Evolutionary conservation across 1,284 basidiomycete genomes (phyloP).

Genomic region (Moesziomyces antarcticus): DNA sequence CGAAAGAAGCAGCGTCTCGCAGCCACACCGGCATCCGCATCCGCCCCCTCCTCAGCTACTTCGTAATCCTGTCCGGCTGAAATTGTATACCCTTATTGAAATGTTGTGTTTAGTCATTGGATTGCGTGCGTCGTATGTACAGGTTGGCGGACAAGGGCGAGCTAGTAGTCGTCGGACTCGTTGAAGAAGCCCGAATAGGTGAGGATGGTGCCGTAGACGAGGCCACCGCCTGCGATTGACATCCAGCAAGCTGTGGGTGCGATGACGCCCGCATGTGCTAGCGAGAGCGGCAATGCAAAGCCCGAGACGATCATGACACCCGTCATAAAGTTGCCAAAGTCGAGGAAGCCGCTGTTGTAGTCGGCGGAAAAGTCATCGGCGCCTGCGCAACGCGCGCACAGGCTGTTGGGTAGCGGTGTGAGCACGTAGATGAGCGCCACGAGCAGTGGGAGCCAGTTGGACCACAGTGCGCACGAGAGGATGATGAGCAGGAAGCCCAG

Average conservation of each 20-base stretch:
- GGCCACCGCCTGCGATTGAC: slow-evolving; percentile 91
- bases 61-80: not conserved
- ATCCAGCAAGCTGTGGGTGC: slow-evolving; percentile 85
- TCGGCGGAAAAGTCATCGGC: slow-evolving; percentile 73
- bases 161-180: slow-evolving; percentile 56
- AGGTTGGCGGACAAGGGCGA: slow-evolving; percentile 5
- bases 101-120: not conserved
- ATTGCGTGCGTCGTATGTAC: slow-evolving; percentile 23
- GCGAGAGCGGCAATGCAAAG: slow-evolving; percentile 88
- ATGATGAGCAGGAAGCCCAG: slow-evolving; percentile 97
- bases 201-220: slow-evolving; percentile 87
- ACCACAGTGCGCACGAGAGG: slow-evolving; percentile 93
- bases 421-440: slow-evolving; percentile 95
- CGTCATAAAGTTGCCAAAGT: slow-evolving; percentile 95
- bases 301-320: slow-evolving; percentile 87
- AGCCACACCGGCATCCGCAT: slow-evolving; percentile 1
- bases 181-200: slow-evolving; percentile 63
- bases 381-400: slow-evolving; percentile 72
- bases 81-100: slow-evolving; percentile 20
- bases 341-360: slow-evolving; percentile 73
- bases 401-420: slow-evolving; percentile 92
- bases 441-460: slow-evolving; percentile 95
- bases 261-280: slow-evolving; percentile 92
- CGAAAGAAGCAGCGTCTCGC: slow-evolving; percentile 55
- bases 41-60: not conserved